phyloP scores from a whole-genome alignment of 192 early-diverging fungal species.

The Chytriomyces confervae region DNA sequence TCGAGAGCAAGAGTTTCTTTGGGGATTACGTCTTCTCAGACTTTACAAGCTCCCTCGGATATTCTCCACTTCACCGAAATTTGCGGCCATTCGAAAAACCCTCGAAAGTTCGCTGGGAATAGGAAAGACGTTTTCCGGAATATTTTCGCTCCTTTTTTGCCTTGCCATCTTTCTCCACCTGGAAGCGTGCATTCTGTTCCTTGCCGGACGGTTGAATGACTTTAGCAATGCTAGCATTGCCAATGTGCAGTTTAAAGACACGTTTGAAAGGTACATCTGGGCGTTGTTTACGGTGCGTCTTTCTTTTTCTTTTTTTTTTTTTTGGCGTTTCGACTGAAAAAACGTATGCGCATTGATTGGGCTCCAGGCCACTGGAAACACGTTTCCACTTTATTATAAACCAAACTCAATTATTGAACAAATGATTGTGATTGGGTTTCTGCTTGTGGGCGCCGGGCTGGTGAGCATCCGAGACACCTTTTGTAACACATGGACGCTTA shows the following conservation, averaged over 20 bases:
- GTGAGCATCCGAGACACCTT: not conserved
- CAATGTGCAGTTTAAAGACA: not conserved
- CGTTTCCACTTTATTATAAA: constrained; percentile 19
- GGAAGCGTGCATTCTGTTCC: constrained; percentile 23
- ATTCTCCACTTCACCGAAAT: not conserved
- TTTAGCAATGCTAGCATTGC: not conserved
- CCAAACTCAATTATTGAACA: constrained; percentile 19
- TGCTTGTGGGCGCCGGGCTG: constrained; percentile 4
- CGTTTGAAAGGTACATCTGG: constrained; percentile 13
- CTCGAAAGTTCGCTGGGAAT: not conserved
- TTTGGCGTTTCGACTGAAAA: not conserved
- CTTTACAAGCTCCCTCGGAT: not conserved
- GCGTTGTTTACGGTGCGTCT: constrained; percentile 5
- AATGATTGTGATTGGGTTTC: not conserved
- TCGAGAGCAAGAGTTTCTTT: not conserved
- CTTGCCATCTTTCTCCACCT: constrained; percentile 30
- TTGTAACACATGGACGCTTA: no score
- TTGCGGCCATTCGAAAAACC: not conserved
- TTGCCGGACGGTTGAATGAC: constrained; percentile 16
- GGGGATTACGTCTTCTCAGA: not conserved
- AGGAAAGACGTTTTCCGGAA: constrained; percentile 3
- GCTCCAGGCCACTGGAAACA: constrained; percentile 32
- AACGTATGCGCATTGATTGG: constrained; percentile 17
- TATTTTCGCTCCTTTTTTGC: not conserved
- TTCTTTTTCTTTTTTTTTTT: constrained; percentile 20